Base-by-base conservation (phyloP, 495 filamentous ascomycete genomes). In the Mytilinidion resinicola region DNA sequence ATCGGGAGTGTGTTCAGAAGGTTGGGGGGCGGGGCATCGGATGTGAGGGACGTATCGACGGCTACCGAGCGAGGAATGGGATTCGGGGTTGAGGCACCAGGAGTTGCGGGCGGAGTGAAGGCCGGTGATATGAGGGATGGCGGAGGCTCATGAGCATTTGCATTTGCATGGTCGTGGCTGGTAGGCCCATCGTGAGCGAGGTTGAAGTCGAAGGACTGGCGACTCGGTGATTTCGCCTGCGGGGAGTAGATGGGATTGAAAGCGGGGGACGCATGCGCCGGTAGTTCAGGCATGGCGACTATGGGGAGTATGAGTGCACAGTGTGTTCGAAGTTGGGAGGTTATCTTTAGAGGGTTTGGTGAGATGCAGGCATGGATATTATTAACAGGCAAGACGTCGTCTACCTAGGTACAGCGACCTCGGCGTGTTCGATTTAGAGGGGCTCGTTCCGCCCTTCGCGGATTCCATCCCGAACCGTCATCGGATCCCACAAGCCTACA, bases 61-160 rank as follows among this genome's bases (percentile, higher is more conserved):
- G 73, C 70, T 10, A 67, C 65, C 11, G 60, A 64, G 52, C 57
- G 51, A 15, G 71, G 61, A 39, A 66, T 61, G 34, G 60, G 61
- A 46, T 56, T 56, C 42, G 63, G 65, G 0, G 65, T 76, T 39
- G 53, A 49, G 37, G 56, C 62, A 3, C 67, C 67, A 5, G 74
- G 74, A 3, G 73, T 76, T 1, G 65, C 52, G 3, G 74, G 74
- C 36, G 74, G 74, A 0, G 74, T 77, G 68, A 74, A 74, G 34
- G 74, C 73, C n/a, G 73, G 74, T 33, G 65, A 70, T 41, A 76
- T 60, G 6, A 77, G 59, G 53, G 67, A 60, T 17, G 72, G 61
- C 11, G 66, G 63, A 34, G 55, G 43, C 14, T 60, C 52, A 38
- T 54, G 59, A 43, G 20, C 17, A 14, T 44, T 48, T n/a, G 48